Evolutionary conservation across 371 early-diverging fungal species (phyloP), one percentile per base, ranked within the genome.

Genomic region (Actinomortierella wolfii): DNA sequence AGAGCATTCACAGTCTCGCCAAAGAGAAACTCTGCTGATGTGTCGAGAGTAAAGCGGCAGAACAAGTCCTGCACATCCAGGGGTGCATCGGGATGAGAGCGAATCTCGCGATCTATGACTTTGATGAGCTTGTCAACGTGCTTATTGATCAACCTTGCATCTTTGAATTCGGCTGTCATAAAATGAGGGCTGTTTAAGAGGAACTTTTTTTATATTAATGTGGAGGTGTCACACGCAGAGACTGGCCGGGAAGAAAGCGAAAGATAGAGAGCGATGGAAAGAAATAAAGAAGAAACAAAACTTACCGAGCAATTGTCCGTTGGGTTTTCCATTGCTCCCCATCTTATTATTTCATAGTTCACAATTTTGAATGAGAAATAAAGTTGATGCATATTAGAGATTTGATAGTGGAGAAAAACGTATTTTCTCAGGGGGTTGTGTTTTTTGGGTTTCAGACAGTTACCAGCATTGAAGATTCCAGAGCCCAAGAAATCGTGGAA

Each of bases 401-500:
- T n/a, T n/a, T n/a, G n/a, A n/a, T n/a, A n/a, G n/a, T n/a, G n/a
- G n/a, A n/a, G n/a, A n/a, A n/a, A n/a, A n/a, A n/a, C n/a, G n/a
- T n/a, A n/a, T n/a, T n/a, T n/a, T n/a, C n/a, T n/a, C n/a, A n/a
- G n/a, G n/a, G n/a, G n/a, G n/a, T n/a, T n/a, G n/a, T n/a, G n/a
- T n/a, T n/a, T n/a, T n/a, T n/a, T n/a, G n/a, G 34, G 11, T 34
- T 34, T 34, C 11, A 11, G 34, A 34, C 34, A 34, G 34, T 34
- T 34, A 34, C 34, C 34, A 0, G 65, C 71, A 52, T 70, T 70
- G 48, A 70, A 70, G 39, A 70, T 70, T 15, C 71, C 71, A 3
- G 64, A 64, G 13, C 71, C 71, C 17, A 70, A 41, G 42, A 70
- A 70, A 34, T 64, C 65, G 39, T 70, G 71, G 23, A 70, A 70